Evolutionary conservation across 306 rosid genomes (phyloP).

Genomic region (Mimosa bimucronata): DNA sequence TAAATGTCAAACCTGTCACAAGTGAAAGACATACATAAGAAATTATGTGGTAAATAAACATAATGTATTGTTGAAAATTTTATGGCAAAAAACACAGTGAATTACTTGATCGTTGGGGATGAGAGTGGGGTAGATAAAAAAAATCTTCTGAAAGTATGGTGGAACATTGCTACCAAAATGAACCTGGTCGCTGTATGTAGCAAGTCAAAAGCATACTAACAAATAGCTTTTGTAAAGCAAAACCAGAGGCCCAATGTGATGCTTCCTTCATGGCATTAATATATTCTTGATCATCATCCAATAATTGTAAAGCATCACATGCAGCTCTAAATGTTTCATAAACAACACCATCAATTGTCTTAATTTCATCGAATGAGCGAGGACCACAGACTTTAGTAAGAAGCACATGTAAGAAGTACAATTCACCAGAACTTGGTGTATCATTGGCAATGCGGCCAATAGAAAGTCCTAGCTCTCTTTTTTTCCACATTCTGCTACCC

Average conservation of each 20-base stretch:
- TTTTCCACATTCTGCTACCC: neutral
- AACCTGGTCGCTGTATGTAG: neutral
- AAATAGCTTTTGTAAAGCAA: neutral
- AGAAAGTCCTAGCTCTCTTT: rapidly evolving
- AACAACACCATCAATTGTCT: too few relatives aligned
- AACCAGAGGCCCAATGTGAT: rapidly evolving
- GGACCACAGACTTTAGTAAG: neutral
- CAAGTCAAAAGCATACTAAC: neutral
- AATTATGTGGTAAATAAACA: too few relatives aligned
- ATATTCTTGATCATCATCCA: neutral
- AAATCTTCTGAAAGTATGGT: neutral
- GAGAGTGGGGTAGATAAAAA: too few relatives aligned
- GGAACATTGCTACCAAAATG: neutral
- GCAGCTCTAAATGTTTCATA: too few relatives aligned
- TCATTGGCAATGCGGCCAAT: neutral
- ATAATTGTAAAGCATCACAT: neutral
- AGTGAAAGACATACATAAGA: too few relatives aligned
- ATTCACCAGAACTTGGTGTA: neutral
- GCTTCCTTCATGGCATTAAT: too few relatives aligned
- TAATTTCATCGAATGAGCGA: too few relatives aligned
- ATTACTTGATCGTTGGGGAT: too few relatives aligned
- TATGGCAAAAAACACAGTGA: too few relatives aligned
- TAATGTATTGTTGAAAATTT: too few relatives aligned
- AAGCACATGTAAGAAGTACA: too few relatives aligned
- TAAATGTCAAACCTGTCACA: too few relatives aligned